A percentile compares a stretch with the other conserved stretches of the same genome.
Evolutionary conservation across 2,329 filamentous ascomycete species (phyloP).

Genomic region (Ramularia endophylla): DNA sequence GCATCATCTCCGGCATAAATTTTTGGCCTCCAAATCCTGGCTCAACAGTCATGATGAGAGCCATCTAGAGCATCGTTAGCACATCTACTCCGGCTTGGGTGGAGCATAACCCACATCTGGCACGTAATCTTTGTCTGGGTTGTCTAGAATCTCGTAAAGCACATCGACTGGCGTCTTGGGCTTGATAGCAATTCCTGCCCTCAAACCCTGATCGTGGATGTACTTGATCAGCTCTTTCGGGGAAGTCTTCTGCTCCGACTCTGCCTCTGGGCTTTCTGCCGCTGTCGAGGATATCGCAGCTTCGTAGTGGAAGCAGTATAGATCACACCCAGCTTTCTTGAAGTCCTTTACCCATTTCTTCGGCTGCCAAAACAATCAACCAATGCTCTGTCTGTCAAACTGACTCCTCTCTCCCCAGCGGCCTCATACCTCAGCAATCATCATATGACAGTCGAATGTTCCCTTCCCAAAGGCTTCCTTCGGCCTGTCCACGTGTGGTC

Average conservation of each 20-base stretch:
- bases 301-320: constrained; percentile 99
- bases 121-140: constrained; percentile 62
- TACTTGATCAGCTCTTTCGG: constrained; percentile 82
- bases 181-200: constrained; percentile 94
- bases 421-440: constrained; percentile 81
- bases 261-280: constrained; percentile 69
- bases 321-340: constrained; percentile 84
- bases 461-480: constrained; percentile 66
- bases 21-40: constrained; percentile 97
- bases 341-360: constrained; percentile 99
- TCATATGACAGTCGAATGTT: constrained; percentile 99
- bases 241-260: constrained; percentile 65
- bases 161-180: constrained; percentile 87
- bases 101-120: constrained; percentile 70
- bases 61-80: constrained; percentile 61
- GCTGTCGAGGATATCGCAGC: constrained; percentile 78
- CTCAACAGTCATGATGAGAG: constrained; percentile 96
- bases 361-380: constrained; percentile 52
- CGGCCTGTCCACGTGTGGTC: constrained; percentile 74
- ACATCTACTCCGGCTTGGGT: neutral
- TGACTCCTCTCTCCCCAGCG: neutral
- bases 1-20: constrained; percentile 94
- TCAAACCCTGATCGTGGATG: constrained; percentile 81
- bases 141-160: constrained; percentile 82
- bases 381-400: constrained; percentile 4